These are phyloP conservation scores for Penicillium sp. DNA, from an alignment of 2,329 filamentous ascomycete genomes.

Conservation along the genomic window DNA sequence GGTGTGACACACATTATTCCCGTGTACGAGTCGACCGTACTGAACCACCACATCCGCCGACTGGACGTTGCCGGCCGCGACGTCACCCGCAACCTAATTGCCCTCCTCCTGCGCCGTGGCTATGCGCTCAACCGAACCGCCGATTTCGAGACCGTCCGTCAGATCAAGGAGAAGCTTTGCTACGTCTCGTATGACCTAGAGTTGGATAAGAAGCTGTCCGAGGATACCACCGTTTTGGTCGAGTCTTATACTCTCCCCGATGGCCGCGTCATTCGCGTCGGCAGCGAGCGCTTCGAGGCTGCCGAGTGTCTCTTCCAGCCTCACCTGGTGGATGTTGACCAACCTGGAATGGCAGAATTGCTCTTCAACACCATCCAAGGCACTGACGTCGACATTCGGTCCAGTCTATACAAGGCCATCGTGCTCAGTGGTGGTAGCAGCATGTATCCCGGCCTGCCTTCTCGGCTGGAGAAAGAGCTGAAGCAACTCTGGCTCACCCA, in stretches of 20 bases:
- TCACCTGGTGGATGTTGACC: conserved; percentile 94
- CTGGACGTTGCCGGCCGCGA: conserved; percentile 95
- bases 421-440: conserved; percentile 93
- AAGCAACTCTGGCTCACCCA: conserved; percentile 98
- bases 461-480: conserved; percentile 92
- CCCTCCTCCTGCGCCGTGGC: conserved; percentile 83
- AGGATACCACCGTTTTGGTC: conserved; percentile 94
- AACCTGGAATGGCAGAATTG: conserved; percentile 93
- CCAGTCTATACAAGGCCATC: conserved; percentile 93
- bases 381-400: conserved; percentile 90
- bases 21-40: conserved; percentile 94
- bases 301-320: conserved; percentile 98
- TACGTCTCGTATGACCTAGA: conserved; percentile 98
- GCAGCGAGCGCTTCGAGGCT: conserved; percentile 95
- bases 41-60: conserved; percentile 91
- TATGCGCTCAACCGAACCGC: conserved; percentile 97
- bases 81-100: conserved; percentile 97
- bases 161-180: conserved; percentile 99
- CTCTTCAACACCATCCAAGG: conserved; percentile 98
- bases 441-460: conserved; percentile 97
- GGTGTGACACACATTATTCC: conserved; percentile 98
- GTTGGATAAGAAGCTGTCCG: conserved; percentile 89
- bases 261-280: conserved; percentile 90
- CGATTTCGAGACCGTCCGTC: conserved; percentile 96
- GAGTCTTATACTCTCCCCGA: conserved; percentile 97